Evolutionary conservation across 768 basidiomycete genomes (phyloP), one percentile per base, ranked within the genome.

Genomic region (Auricularia sp.): DNA sequence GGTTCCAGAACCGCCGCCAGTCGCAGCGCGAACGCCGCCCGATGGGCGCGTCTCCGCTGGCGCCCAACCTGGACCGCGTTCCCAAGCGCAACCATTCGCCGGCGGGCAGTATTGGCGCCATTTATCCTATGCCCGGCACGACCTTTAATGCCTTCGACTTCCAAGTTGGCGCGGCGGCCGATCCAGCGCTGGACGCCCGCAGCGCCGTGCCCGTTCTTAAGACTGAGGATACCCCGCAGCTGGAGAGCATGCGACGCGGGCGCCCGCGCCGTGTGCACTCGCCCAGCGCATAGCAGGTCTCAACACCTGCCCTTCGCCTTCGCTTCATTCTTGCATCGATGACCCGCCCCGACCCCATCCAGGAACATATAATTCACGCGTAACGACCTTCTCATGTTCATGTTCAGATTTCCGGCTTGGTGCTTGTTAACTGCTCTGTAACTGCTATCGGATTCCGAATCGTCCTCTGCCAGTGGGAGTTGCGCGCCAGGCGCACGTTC

Each of bases 1-100:
- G 90, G 90, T 91, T 91, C 78, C 90, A 91, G 76, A 91, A 91
- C 72, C 91, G 91, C 75, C 79, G 90, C 64, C 90, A 91, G 72
- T 86, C 88, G 23, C 56, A 59, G 23, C 56, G 61, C 39, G 39
- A 33, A 53, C 56, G 56, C 56, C 21, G 56, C 6, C 56, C 56
- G 14, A 59, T 59, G 56, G 56, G 56, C 56, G 56, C 56, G 56
- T 33, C 29, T 0, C 56, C 56, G 8, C 34, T 33, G 11, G 56
- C 56, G 23, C 56, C 56, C 11, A 59, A 59, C 34, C 16, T 59
- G 11, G 56, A 59, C 56, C 56, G 56, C 23, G 33, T 59, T 18
- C 56, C 56, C 16, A 29, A 35, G 34, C 56, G 56, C 29, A 23
- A 29, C 10, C 47, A 42, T 14, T 42, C 39, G 39, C 39, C 39